Evolutionary conservation across 164 flowering plant genomes (phyloP).

Genomic region (Nelumbo lutea): DNA sequence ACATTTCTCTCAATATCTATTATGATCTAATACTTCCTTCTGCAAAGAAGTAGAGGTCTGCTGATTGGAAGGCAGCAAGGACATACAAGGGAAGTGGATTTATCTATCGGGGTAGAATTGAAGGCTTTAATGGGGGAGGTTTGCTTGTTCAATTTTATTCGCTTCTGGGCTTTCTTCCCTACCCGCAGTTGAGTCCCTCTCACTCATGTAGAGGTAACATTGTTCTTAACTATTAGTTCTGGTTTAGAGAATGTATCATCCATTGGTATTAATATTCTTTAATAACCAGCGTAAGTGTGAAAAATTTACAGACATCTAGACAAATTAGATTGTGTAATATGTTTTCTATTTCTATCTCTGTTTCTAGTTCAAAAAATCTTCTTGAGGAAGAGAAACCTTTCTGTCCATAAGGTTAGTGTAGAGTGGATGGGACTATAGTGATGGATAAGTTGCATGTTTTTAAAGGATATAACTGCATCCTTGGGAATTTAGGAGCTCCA

Average conservation of each 20-base stretch:
- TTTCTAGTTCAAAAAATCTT: neutral
- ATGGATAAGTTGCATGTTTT: no score
- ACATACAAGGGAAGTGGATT: conserved; percentile 52
- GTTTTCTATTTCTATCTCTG: neutral
- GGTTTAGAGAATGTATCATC: no score
- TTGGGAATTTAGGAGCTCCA: no score
- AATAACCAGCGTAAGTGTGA: no score
- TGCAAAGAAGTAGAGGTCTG: conserved; percentile 83
- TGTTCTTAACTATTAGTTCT: neutral
- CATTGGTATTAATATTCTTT: no score
- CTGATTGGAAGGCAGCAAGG: conserved; percentile 87
- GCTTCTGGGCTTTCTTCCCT: conserved; percentile 85
- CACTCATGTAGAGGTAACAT: conserved; percentile 69
- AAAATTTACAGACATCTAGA: neutral
- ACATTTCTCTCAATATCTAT: no score
- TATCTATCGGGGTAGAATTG: conserved; percentile 58
- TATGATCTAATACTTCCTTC: conserved; percentile 39
- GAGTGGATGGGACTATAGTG: neutral
- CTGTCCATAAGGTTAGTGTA: neutral
- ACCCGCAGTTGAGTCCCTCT: conserved; percentile 65
- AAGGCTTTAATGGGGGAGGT: conserved; percentile 81
- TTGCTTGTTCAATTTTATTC: conserved; percentile 75
- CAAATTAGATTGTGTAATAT: neutral
- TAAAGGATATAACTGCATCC: no score
- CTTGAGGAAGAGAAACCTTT: neutral